These are phyloP conservation scores for Sporothrix brasiliensis DNA, from an alignment of 2,329 filamentous ascomycete species.

Conservation along the genomic window DNA sequence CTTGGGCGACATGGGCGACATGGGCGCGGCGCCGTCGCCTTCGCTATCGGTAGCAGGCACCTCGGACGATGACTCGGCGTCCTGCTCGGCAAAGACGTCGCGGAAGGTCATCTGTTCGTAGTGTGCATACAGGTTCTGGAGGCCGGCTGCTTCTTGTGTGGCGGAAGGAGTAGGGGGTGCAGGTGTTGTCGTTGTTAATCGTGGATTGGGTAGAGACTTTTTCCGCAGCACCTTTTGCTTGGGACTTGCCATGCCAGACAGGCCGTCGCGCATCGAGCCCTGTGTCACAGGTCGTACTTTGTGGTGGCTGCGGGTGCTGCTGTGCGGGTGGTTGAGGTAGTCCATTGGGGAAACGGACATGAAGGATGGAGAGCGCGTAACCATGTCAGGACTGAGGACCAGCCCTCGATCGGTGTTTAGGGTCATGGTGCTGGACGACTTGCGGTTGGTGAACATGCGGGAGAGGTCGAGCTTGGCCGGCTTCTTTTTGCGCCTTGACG, in stretches of 20 bases:
- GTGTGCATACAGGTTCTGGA: slow-evolving; percentile 59
- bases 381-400: slow-evolving; percentile 46
- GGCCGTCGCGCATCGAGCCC: slow-evolving; percentile 38
- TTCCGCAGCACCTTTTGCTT: slow-evolving; percentile 17
- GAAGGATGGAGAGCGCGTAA: slow-evolving; percentile 50
- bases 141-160: slow-evolving; percentile 39
- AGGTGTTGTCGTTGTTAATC: background rate
- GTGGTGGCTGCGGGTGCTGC: slow-evolving; percentile 38
- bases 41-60: background rate
- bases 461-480: slow-evolving; percentile 56
- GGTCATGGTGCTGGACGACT: slow-evolving; percentile 37
- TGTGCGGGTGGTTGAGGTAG: slow-evolving; percentile 39
- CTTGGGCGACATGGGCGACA: background rate
- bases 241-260: slow-evolving; percentile 2
- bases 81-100: slow-evolving; percentile 43
- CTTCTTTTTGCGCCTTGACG: slow-evolving; percentile 48
- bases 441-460: slow-evolving; percentile 44
- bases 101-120: slow-evolving; percentile 61
- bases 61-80: slow-evolving; percentile 1
- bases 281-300: slow-evolving; percentile 46
- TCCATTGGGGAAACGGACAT: slow-evolving; percentile 44
- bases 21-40: background rate
- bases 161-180: background rate
- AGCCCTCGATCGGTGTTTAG: slow-evolving; percentile 35
- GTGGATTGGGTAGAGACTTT: slow-evolving; percentile 19